A percentile compares a stretch with the other conserved stretches of the same genome.
Evolutionary conservation across 768 basidiomycete species (phyloP).

Genomic region (Hericium alpestre): DNA sequence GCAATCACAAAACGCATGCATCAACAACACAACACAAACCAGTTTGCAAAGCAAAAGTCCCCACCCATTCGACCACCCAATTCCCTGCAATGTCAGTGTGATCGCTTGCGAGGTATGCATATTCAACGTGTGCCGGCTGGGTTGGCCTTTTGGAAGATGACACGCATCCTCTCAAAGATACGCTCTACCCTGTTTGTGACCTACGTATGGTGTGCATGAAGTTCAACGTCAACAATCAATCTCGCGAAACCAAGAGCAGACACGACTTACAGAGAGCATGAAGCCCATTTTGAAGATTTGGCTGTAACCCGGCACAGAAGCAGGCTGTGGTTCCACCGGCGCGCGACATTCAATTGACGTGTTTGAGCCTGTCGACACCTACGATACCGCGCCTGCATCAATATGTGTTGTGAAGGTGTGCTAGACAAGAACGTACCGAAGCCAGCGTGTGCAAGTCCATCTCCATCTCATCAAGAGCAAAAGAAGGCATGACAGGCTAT

Average conservation of each 20-base stretch:
- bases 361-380: too few species aligned
- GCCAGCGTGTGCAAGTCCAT: too few species aligned
- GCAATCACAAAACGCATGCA: too few species aligned
- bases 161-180: neutral
- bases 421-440: too few species aligned
- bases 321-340: neutral
- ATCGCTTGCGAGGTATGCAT: neutral
- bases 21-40: too few species aligned
- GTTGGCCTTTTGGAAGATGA: neutral
- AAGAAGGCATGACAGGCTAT: neutral
- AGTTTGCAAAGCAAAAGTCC: too few species aligned
- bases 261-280: slow-evolving; percentile 2
- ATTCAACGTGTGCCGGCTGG: neutral
- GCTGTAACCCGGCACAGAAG: neutral
- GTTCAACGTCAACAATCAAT: neutral
- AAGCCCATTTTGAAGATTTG: slow-evolving; percentile 9
- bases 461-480: neutral
- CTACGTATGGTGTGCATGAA: neutral
- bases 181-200: neutral
- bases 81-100: too few species aligned
- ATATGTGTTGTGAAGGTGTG: too few species aligned
- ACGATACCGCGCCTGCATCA: too few species aligned
- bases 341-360: neutral
- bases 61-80: too few species aligned
- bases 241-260: neutral